Evolutionary conservation across 2,329 filamentous ascomycete species (phyloP).

Genomic region (Aspergillus pseudonomiae): DNA sequence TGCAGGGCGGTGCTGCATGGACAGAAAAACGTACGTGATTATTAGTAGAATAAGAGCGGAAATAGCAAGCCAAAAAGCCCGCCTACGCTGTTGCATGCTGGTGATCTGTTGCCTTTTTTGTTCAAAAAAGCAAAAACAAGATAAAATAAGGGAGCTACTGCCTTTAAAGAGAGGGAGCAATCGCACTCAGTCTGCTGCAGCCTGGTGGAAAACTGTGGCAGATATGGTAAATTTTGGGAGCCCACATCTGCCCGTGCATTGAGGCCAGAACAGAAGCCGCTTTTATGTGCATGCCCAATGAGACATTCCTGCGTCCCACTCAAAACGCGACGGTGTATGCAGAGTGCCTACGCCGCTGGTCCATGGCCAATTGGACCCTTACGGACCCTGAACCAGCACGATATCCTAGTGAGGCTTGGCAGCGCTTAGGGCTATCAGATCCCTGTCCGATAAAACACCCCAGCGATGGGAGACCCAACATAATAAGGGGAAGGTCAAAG

Average conservation of each 20-base stretch:
- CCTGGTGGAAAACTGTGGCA: neutral
- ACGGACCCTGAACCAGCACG: neutral
- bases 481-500: too few relatives aligned
- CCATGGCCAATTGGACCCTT: neutral
- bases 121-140: too few relatives aligned
- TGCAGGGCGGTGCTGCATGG: neutral
- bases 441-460: neutral
- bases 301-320: neutral
- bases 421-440: neutral
- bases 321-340: neutral
- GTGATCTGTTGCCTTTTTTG: neutral
- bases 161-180: too few relatives aligned
- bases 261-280: neutral
- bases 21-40: neutral
- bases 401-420: neutral
- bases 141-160: too few relatives aligned
- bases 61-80: neutral
- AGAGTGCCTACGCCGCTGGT: neutral
- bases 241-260: neutral
- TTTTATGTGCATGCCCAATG: neutral
- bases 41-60: neutral
- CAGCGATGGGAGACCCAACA: too few relatives aligned
- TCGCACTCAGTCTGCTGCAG: too few relatives aligned
- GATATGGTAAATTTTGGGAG: neutral
- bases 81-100: neutral